A percentile compares a stretch with the other conserved stretches of the same genome.
These are phyloP conservation scores for Cutaneotrichosporon dermatis DNA, from an alignment of 1,284 basidiomycete species.

Conservation along the genomic window DNA sequence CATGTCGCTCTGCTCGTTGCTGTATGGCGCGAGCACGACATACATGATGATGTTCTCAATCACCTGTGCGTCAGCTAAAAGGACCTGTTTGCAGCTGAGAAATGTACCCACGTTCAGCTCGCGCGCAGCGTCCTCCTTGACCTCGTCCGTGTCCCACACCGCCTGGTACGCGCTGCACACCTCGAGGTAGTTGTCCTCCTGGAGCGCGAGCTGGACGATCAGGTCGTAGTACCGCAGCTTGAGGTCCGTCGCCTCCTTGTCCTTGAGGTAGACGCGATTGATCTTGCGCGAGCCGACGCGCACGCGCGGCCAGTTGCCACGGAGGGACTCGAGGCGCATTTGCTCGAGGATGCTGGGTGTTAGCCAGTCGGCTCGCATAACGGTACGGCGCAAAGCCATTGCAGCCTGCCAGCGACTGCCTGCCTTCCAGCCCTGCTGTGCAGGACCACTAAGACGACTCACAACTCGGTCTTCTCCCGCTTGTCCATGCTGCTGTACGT, in stretches of 20 bases:
- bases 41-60: conserved; percentile 93
- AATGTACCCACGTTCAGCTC: conserved; percentile 62
- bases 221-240: conserved; percentile 94
- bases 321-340: conserved; percentile 83
- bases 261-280: conserved; percentile 88
- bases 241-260: conserved; percentile 82
- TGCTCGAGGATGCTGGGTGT: conserved; percentile 74
- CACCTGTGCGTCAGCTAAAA: conserved; percentile 55
- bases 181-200: conserved; percentile 81
- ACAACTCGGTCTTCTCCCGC: conserved; percentile 94
- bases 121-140: conserved; percentile 74
- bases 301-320: conserved; percentile 78
- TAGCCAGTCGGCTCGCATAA: neutral
- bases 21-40: conserved; percentile 84
- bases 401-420: no score
- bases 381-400: no score
- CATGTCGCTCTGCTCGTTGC: conserved; percentile 97
- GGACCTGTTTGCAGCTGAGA: no score
- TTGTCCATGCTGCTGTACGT: conserved; percentile 99
- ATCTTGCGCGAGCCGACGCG: conserved; percentile 89
- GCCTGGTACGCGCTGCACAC: conserved; percentile 93
- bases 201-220: conserved; percentile 90
- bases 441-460: conserved; percentile 16
- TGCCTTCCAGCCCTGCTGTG: no score
- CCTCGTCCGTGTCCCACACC: conserved; percentile 89